These are phyloP conservation scores for Bimuria novae-zelandiae DNA, from an alignment of 2,329 filamentous ascomycete genomes.

Conservation along the genomic window DNA sequence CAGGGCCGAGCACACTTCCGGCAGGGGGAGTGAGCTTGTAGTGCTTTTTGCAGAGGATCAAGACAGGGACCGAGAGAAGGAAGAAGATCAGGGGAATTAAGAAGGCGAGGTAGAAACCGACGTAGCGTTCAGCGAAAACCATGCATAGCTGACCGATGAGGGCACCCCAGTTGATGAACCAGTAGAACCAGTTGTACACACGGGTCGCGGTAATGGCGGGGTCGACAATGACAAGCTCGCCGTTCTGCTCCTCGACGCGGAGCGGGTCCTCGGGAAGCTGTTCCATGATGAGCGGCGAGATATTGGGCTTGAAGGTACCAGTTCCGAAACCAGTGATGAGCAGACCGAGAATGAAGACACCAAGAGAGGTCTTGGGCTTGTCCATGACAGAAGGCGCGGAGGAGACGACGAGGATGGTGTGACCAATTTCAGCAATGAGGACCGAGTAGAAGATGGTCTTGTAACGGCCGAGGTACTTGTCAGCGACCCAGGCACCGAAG, in stretches of 20 bases:
- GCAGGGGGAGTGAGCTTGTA: constrained; percentile 58
- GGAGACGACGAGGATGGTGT: constrained; percentile 56
- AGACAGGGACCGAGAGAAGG: constrained; percentile 61
- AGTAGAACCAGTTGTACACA: constrained; percentile 71
- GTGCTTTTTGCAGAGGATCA: constrained; percentile 41
- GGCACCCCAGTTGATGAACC: constrained; percentile 70
- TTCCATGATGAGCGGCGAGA: constrained; percentile 66
- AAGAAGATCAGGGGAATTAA: constrained; percentile 67
- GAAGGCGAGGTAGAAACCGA: constrained; percentile 74
- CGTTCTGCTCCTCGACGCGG: constrained; percentile 57
- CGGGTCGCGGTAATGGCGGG: constrained; percentile 66
- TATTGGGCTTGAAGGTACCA: constrained; percentile 44
- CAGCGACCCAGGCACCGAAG: constrained; percentile 55
- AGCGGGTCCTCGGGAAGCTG: constrained; percentile 60
- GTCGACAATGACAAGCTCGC: constrained; percentile 69
- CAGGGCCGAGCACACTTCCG: constrained; percentile 70
- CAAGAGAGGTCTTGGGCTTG: constrained; percentile 44
- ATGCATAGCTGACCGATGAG: constrained; percentile 66
- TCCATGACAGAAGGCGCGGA: constrained; percentile 50
- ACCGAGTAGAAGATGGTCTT: constrained; percentile 56
- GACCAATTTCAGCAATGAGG: constrained; percentile 49
- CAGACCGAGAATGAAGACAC: constrained; percentile 54
- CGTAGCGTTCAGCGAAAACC: constrained; percentile 66
- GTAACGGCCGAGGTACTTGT: constrained; percentile 60
- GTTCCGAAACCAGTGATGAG: constrained; percentile 46